Conservation (phyloP, 2,329 filamentous ascomycete species). For the Exophiala viscosa region DNA sequence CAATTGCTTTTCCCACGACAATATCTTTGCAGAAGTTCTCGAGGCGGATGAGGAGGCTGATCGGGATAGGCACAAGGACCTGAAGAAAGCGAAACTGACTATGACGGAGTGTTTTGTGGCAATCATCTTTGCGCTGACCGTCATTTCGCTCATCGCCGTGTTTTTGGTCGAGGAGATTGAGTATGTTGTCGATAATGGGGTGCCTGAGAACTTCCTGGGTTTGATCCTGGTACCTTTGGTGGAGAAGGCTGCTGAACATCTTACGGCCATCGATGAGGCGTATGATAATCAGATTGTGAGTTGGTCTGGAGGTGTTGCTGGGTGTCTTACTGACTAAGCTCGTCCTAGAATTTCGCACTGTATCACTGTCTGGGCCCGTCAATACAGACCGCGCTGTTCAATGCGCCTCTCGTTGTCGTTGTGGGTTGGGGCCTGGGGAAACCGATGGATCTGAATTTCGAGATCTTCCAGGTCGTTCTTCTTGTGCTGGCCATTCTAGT, state of each 20-base stretch:
- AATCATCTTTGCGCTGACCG: conserved; percentile 59
- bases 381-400: conserved; percentile 85
- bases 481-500: conserved; percentile 80
- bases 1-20: conserved; percentile 72
- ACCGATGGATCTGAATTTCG: conserved; percentile 74
- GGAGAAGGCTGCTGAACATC: conserved; percentile 81
- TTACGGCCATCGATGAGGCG: conserved; percentile 80
- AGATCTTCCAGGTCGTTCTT: conserved; percentile 78
- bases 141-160: conserved; percentile 70
- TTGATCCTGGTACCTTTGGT: conserved; percentile 67
- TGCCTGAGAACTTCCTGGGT: conserved; percentile 60
- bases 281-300: conserved; percentile 62
- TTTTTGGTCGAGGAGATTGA: conserved; percentile 71
- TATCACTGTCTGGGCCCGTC: conserved; percentile 83
- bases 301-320: conserved; percentile 11
- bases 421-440: conserved; percentile 74
- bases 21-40: conserved; percentile 71
- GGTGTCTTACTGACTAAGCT: not conserved
- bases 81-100: conserved; percentile 65
- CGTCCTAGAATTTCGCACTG: conserved; percentile 65
- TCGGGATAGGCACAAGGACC: conserved; percentile 59
- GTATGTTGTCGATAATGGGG: conserved; percentile 51
- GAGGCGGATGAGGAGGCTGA: conserved; percentile 67
- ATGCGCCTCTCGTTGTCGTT: conserved; percentile 76
- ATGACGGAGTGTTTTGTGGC: conserved; percentile 68